Conservation (phyloP, 2,329 filamentous ascomycete species). For the Elsinoe arachidis region DNA sequence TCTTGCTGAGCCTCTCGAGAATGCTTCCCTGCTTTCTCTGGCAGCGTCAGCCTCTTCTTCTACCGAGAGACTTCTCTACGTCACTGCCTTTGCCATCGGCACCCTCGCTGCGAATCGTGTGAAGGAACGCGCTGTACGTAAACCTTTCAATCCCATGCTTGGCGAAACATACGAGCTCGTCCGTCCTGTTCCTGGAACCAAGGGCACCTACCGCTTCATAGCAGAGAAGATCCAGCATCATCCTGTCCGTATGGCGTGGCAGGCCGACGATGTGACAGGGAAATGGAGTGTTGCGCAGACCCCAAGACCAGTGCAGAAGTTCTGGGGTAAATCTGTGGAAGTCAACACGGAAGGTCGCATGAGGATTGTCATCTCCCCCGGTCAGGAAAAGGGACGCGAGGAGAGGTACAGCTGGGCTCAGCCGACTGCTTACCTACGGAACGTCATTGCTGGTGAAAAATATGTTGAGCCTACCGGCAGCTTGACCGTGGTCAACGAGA, state of each 20-base stretch:
- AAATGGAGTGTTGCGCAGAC: slow-evolving; percentile 83
- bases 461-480: slow-evolving; percentile 91
- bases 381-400: slow-evolving; percentile 25
- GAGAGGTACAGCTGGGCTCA: slow-evolving; percentile 84
- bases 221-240: slow-evolving; percentile 93
- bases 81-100: slow-evolving; percentile 85
- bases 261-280: slow-evolving; percentile 57
- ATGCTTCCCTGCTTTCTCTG: slow-evolving; percentile 72
- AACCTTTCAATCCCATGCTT: slow-evolving; percentile 94
- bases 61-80: slow-evolving; percentile 68
- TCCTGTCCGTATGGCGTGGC: slow-evolving; percentile 84
- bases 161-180: slow-evolving; percentile 94
- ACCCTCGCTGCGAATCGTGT: slow-evolving; percentile 72
- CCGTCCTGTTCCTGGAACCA: slow-evolving; percentile 47
- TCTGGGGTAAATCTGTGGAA: slow-evolving; percentile 96
- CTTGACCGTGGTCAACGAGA: slow-evolving; percentile 80
- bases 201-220: slow-evolving; percentile 63
- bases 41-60: slow-evolving; percentile 45
- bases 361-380: slow-evolving; percentile 56
- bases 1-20: slow-evolving; percentile 83
- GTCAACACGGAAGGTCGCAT: slow-evolving; percentile 86
- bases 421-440: slow-evolving; percentile 83
- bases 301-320: slow-evolving; percentile 85
- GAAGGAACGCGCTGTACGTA: slow-evolving; percentile 85
- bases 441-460: slow-evolving; percentile 96